Base-by-base conservation (phyloP, 2,329 filamentous ascomycete species). In the Sclerotiophoma versabilis region DNA sequence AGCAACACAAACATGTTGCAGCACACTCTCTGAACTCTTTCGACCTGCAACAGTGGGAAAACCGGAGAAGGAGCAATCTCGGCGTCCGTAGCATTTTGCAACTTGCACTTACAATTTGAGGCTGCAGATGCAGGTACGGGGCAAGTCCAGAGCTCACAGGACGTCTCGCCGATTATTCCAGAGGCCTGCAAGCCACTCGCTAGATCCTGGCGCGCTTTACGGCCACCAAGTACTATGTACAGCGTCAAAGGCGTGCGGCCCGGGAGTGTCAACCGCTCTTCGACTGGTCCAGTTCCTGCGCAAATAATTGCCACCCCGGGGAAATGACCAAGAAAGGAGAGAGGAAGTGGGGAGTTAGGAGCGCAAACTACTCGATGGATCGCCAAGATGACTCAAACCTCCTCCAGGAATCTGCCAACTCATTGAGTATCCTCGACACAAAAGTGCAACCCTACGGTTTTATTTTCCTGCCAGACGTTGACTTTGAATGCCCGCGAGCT, bases 241-340 rank as follows among this genome's bases (percentile, higher is more conserved):
- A 58, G 56, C 56, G 53, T 55, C 41, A 45, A 45, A 54, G 57
- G 59, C 51, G 42, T 59, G 45, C 49, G 37, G 42, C 30, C 39
- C 60, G 49, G 60, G 48, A 39, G 47, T 34, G 42, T 51, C 57
- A 53, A 60, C 52, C 58, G 50, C 32, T 46, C 49, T 30, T 25
- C 48, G 49, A 50, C 38, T 59, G 51, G 61, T 38, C 57, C 39
- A 60, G 49, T 58, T 55, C 49, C 51, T 59, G 57, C 58, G 43
- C 57, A 42, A 60, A 43, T 32, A 49, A 19, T 45, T 39, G 38
- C 45, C 51, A 45, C 38, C 38, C 27, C 65, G 66, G 69, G 42
- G 43, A 25, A 59, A 53, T 62, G 49, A 45, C 63, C 66, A 56
- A 55, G 58, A 68, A 57, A 39, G 64, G 60, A 55, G 56, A 59